These are phyloP conservation scores for Cyclotella choctawhatcheeana DNA, from an alignment of 108 stramenopile species.

Conservation along the genomic window DNA sequence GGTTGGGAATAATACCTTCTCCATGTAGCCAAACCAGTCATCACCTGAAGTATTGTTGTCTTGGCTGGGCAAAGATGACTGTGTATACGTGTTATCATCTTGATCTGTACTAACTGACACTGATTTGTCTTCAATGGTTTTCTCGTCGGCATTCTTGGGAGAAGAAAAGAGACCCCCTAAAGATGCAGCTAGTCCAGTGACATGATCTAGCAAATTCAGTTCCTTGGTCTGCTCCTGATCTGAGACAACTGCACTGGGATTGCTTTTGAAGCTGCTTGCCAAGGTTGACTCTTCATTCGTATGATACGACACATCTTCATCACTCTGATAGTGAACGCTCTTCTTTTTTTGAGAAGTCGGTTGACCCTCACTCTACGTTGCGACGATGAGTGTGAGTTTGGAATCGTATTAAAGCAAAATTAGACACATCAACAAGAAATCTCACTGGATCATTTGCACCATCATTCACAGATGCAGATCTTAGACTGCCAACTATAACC, in stretches of 20 bases:
- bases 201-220: constrained; percentile 30
- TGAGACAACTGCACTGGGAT: background rate
- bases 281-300: constrained; percentile 42
- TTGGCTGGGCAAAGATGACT: constrained; percentile 17
- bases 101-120: constrained; percentile 13
- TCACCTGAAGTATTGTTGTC: background rate
- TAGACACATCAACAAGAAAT: no score
- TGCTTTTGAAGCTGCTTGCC: constrained; percentile 37
- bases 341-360: constrained; percentile 4
- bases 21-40: constrained; percentile 47
- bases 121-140: constrained; percentile 17
- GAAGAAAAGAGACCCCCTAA: constrained; percentile 27
- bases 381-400: no score
- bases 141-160: background rate
- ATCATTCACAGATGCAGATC: background rate
- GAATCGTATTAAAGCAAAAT: no score
- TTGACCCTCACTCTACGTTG: no score
- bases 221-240: background rate
- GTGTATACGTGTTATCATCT: constrained; percentile 26
- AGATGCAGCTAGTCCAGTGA: constrained; percentile 34
- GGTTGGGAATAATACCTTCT: constrained; percentile 29
- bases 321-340: constrained; percentile 11
- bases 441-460: background rate
- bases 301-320: constrained; percentile 22
- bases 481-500: background rate